Percentiles rank a stretch among this genome's conserved stretches.
Conservation (phyloP, 225 moss, liverwort and hornwort genomes). For the Straminergon stramineum region DNA sequence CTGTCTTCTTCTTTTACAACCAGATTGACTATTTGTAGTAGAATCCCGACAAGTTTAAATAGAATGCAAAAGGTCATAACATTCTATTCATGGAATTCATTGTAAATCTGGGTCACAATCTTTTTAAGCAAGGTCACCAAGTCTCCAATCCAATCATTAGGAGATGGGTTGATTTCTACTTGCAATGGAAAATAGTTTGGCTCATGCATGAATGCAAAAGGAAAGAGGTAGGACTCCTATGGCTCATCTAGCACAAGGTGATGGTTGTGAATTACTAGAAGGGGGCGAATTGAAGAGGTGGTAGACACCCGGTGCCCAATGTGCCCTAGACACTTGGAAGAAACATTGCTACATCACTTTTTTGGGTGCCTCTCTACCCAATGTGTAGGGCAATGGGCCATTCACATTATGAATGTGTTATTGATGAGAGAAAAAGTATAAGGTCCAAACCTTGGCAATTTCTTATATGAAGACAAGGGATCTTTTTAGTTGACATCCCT, state of each 20-base stretch:
- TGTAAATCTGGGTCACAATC: rapidly evolving
- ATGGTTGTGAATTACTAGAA: background rate
- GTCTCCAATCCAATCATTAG: too few species aligned
- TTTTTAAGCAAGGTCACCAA: rapidly evolving
- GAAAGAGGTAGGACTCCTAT: background rate
- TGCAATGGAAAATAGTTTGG: background rate
- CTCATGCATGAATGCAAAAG: rapidly evolving
- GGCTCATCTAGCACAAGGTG: background rate
- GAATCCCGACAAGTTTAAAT: too few species aligned
- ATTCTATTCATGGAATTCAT: too few species aligned
- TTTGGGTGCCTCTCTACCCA: background rate
- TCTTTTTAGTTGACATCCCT: too few species aligned
- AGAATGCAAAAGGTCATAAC: rapidly evolving
- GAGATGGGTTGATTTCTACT: background rate
- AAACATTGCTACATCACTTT: background rate
- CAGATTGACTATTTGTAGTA: too few species aligned
- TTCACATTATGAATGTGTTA: too few species aligned
- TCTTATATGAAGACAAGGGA: too few species aligned
- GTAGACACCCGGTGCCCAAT: rapidly evolving
- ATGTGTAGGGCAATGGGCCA: too few species aligned
- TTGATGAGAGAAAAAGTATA: rapidly evolving
- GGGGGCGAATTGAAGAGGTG: rapidly evolving
- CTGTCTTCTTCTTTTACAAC: too few species aligned
- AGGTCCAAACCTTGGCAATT: too few species aligned
- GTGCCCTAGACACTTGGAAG: rapidly evolving